Conservation (phyloP, 73 alveolate species). For the Blepharisma japonicum region DNA sequence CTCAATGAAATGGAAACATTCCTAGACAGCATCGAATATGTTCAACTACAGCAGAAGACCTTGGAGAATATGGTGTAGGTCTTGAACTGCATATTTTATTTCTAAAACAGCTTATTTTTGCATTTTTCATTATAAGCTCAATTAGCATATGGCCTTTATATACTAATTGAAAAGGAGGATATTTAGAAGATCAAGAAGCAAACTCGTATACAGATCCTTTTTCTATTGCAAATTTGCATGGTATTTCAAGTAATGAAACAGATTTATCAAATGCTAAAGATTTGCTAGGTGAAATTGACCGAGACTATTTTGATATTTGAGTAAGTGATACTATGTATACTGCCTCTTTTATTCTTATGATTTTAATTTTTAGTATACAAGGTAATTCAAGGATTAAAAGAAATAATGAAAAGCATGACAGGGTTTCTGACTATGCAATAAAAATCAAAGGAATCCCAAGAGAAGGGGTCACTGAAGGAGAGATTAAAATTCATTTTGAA, state of each 20-base stretch:
- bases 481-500: neutral
- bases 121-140: neutral
- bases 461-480: neutral
- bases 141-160: constrained; percentile 8
- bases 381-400: neutral
- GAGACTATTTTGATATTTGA: no score
- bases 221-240: no score
- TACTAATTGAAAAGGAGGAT: neutral
- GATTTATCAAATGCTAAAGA: no score
- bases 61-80: constrained; percentile 24
- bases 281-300: no score
- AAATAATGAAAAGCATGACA: neutral
- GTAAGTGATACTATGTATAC: no score
- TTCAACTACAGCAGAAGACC: neutral
- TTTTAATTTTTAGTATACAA: no score
- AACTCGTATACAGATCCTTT: neutral
- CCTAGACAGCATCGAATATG: neutral
- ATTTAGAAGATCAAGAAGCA: neutral
- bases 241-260: no score
- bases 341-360: no score
- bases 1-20: neutral
- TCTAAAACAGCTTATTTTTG: constrained; percentile 3
- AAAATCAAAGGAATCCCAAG: constrained; percentile 13
- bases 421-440: constrained; percentile 5
- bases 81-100: neutral